Conservation (phyloP, 108 stramenopile species). For the Cyclostephanos invisitatus region DNA sequence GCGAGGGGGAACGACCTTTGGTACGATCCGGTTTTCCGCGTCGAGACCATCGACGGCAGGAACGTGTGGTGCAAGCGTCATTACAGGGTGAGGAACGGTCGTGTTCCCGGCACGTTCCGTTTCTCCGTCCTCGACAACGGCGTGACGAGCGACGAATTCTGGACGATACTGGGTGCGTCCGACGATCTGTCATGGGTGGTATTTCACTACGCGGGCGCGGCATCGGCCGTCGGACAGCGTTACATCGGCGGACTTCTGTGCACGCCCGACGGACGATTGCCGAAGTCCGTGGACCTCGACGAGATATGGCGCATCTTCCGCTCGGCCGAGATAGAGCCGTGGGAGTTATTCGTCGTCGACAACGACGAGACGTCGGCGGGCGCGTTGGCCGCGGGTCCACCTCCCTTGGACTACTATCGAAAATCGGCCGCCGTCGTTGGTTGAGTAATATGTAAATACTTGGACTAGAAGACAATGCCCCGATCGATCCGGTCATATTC, state of each 20-base stretch:
- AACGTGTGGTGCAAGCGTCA: slow-evolving; percentile 91
- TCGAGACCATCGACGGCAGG: slow-evolving; percentile 91
- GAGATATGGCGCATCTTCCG: slow-evolving; percentile 64
- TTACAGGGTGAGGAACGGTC: slow-evolving; percentile 69
- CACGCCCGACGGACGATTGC: slow-evolving; percentile 86
- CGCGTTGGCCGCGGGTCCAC: slow-evolving; percentile 63
- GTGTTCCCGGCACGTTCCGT: slow-evolving; percentile 64
- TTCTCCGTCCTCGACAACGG: slow-evolving; percentile 93
- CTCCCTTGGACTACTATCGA: slow-evolving; percentile 75
- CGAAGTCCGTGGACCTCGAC: slow-evolving; percentile 48
- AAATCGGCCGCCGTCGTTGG: slow-evolving; percentile 47
- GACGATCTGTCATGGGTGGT: slow-evolving; percentile 92
- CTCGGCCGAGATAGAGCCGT: slow-evolving; percentile 84
- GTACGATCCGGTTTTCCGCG: slow-evolving; percentile 97
- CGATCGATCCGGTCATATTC: too few species aligned
- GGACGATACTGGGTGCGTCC: slow-evolving; percentile 89
- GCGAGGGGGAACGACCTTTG: slow-evolving; percentile 68
- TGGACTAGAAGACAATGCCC: too few species aligned
- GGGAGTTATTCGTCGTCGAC: slow-evolving; percentile 84
- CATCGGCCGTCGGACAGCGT: slow-evolving; percentile 83
- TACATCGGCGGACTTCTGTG: slow-evolving; percentile 92
- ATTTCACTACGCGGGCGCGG: slow-evolving; percentile 95
- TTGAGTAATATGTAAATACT: background rate
- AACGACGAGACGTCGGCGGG: slow-evolving; percentile 55
- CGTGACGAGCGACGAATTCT: slow-evolving; percentile 85